Evolutionary conservation across 148 eudicot genomes (phyloP), one percentile per base, ranked within the genome.

Genomic region (Rhododendron simsii): DNA sequence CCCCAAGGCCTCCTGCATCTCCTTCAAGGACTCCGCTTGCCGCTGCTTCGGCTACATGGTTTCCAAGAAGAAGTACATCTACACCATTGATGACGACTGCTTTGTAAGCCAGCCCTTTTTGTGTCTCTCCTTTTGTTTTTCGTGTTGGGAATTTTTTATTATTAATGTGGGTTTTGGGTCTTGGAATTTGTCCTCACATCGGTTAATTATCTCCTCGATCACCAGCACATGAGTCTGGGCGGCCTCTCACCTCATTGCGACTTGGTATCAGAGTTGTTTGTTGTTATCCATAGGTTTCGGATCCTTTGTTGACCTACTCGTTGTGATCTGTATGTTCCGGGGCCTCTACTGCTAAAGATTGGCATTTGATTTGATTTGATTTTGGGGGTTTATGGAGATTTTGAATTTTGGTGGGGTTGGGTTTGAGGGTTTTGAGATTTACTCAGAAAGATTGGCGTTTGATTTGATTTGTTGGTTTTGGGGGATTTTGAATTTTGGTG

Each of bases 11-110:
- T 83, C 91, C 39, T 95, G 98, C 86, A 95, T 95, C 69, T 95
- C 98, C 28, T 95, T 95, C 89, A 95, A 95, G 92, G 98, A 95
- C 83, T 95, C 98, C 81, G 98, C 98, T 87, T 95, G 98, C 67
- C 84, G 98, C 3, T 95, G 98, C 90, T 95, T 95, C 77, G 98
- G 98, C 0, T 95, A 90, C 84, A 93, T 94, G 98, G 94, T 94
- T 20, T 94, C 95, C 61, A 94, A 94, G 93, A 94, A 93, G 94
- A 95, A 95, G 92, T 95, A 95, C 84, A 92, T 95, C 90, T 95
- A 86, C 92, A 95, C 98, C 87, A 95, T 95, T 88, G 98, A 95
- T 81, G 98, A 95, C 81, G 98, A 95, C 88, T 95, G 98, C 94
- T 95, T 95, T 86, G 98, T 95, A 88, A 92, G 98, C 16, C 16